Percentiles rank a stretch among this genome's conserved stretches.
Conservation (phyloP, 495 filamentous ascomycete species). For the Beverwykella pulmonaria region DNA sequence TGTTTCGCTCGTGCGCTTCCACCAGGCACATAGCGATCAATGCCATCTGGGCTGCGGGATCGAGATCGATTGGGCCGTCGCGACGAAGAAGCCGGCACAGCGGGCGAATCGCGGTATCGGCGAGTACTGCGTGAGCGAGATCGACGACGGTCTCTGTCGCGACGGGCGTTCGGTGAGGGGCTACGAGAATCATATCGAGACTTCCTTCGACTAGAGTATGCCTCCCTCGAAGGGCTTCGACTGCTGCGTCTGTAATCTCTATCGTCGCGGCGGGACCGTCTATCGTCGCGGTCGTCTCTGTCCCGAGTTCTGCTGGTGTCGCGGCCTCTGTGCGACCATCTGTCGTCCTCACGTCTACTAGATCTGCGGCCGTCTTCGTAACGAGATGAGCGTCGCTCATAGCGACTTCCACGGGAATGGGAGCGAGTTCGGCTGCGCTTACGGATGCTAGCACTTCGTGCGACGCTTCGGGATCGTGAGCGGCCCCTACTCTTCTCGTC, state of each 20-base stretch:
- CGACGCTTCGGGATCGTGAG: slow-evolving; percentile 27
- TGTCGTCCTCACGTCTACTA: slow-evolving; percentile 35
- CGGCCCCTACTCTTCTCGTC: slow-evolving; percentile 2
- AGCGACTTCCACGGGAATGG: slow-evolving; percentile 48
- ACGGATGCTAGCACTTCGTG: slow-evolving; percentile 10
- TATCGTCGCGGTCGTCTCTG: slow-evolving; percentile 18
- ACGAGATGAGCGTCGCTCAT: slow-evolving; percentile 39
- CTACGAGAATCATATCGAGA: slow-evolving; percentile 11
- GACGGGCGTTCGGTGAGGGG: slow-evolving; percentile 11
- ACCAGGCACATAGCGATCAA: slow-evolving; percentile 27
- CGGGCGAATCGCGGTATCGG: slow-evolving; percentile 1
- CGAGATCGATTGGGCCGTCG: slow-evolving; percentile 10
- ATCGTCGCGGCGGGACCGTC: slow-evolving; percentile 35
- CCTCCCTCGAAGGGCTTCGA: slow-evolving; percentile 30
- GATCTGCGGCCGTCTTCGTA: slow-evolving; percentile 34
- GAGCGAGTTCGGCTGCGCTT: slow-evolving; percentile 42
- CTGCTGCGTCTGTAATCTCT: slow-evolving; percentile 34
- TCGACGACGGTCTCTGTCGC: slow-evolving; percentile 12
- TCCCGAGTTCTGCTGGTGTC: slow-evolving; percentile 20
- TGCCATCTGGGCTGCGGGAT: slow-evolving; percentile 23
- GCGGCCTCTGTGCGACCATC: slow-evolving; percentile 3
- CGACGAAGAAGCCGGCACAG: background rate
- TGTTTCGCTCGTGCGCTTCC: background rate
- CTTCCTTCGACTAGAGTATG: slow-evolving; percentile 21
- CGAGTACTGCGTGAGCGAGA: background rate